Evolutionary conservation across 805 yeast genomes (phyloP), one percentile per base, ranked within the genome.

Genomic region (Metschnikowia koreensis): DNA sequence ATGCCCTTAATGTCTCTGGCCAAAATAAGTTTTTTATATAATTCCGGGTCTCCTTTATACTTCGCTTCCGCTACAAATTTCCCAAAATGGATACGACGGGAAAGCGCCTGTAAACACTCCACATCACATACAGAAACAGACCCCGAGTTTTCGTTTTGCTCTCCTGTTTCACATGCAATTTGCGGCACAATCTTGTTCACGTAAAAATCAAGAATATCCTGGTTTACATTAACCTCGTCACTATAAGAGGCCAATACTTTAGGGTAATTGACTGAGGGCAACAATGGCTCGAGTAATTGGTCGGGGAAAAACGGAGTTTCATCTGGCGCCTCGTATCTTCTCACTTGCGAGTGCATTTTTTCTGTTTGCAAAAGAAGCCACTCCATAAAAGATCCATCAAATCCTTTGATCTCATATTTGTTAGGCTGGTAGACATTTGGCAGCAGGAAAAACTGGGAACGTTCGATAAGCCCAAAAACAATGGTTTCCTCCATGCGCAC

Each of bases 21-120:
- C 55, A 73, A 66, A 59, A 94, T 94, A 60, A 91, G 70, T 59
- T 77, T 71, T 1, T 81, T 81, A 73, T 84, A 90, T 46, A 67
- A 68, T 46, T 81, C 88, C 36, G 74, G 77, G 54, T 92, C 94
- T 28, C 76, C 72, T 61, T 78, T 84, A 68, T 83, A 94, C 70
- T 94, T 94, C 42, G 97, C 87, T 67, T 94, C 99, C 6, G 99
- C 99, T 9, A 94, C 99, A 75, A 93, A 94, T 70, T 88, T 89
- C 46, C 99, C 99, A 71, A 93, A 94, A 70, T 94, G 99, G 60
- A 94, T 89, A 66, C 99, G 80, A 62, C 99, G 79, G 8, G 96
- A 87, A 42, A 94, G 71, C 6, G 96, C 86, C 68, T 94, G 97
- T 58, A 94, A 76, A 58, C 87, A 82, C 59, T 88, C 96, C 51